phyloP scores from a whole-genome alignment of 768 basidiomycete species.

The Hygrocybe coccinea region DNA sequence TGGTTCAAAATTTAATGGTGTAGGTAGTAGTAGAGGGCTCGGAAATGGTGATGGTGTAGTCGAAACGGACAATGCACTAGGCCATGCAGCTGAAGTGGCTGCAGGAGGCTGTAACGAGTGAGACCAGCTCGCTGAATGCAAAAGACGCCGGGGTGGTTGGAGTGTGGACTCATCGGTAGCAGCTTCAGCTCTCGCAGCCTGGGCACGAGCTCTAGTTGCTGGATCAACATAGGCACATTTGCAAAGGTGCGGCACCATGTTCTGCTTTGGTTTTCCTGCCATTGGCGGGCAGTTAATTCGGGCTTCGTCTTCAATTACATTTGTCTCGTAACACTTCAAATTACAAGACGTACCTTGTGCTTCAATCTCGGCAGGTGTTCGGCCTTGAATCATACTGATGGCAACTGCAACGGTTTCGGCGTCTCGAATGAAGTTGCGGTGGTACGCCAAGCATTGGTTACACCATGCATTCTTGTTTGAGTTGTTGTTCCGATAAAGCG shows the following conservation, averaged over 20 bases:
- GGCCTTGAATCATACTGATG: neutral
- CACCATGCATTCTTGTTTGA: neutral
- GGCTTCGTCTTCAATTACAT: neutral
- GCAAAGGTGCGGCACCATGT: slow-evolving; percentile 11
- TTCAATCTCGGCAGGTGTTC: slow-evolving; percentile 1
- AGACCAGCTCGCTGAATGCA: no score
- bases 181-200: slow-evolving; percentile 2
- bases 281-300: slow-evolving; percentile 4
- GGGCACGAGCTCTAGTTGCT: neutral
- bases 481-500: no score
- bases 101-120: neutral
- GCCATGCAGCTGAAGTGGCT: neutral
- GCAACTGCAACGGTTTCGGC: neutral
- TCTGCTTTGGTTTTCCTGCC: slow-evolving; percentile 12
- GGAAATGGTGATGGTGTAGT: neutral
- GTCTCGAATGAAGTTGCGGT: neutral
- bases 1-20: neutral
- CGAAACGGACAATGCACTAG: no score
- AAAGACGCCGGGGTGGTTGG: no score
- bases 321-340: neutral
- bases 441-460: neutral
- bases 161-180: neutral
- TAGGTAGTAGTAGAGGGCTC: slow-evolving; percentile 1
- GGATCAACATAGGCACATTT: slow-evolving; percentile 9
- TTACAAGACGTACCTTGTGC: slow-evolving; percentile 3